Evolutionary conservation across 768 basidiomycete species (phyloP).

Genomic region (Hericium alpestre): DNA sequence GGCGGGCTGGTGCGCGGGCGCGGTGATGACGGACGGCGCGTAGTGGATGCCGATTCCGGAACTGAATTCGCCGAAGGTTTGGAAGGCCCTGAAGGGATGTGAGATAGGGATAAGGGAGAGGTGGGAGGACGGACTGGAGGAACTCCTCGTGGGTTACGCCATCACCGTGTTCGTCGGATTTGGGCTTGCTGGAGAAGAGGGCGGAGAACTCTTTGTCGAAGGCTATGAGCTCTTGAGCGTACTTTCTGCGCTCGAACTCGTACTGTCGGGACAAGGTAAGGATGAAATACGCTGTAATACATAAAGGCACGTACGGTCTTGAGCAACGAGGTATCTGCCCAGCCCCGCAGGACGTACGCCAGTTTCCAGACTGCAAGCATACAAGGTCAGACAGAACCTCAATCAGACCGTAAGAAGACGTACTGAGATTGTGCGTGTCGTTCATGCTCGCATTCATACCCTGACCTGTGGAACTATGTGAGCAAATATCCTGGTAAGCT

Average conservation of each 20-base stretch:
- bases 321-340: slow-evolving; percentile 34
- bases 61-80: slow-evolving; percentile 34
- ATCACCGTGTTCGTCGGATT: slow-evolving; percentile 23
- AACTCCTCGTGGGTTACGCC: slow-evolving; percentile 44
- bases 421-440: slow-evolving; percentile 42
- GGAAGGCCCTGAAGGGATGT: slow-evolving; percentile 26
- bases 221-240: slow-evolving; percentile 42
- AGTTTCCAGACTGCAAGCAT: slow-evolving; percentile 38
- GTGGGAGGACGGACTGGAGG: slow-evolving; percentile 24
- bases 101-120: neutral
- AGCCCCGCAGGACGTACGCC: slow-evolving; percentile 36
- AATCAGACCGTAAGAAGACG: neutral
- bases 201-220: slow-evolving; percentile 43
- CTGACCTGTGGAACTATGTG: slow-evolving; percentile 29
- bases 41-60: slow-evolving; percentile 45
- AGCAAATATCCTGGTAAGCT: slow-evolving; percentile 6
- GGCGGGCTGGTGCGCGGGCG: slow-evolving; percentile 23
- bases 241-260: slow-evolving; percentile 42
- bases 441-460: slow-evolving; percentile 47
- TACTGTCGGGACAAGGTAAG: slow-evolving; percentile 23
- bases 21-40: slow-evolving; percentile 27
- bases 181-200: slow-evolving; percentile 45
- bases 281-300: neutral
- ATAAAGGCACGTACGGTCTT: slow-evolving; percentile 28
- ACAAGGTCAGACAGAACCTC: neutral